A percentile compares a stretch with the other conserved stretches of the same genome.
phyloP scores from a whole-genome alignment of 2,329 filamentous ascomycete species.

The Didymella lethalis region DNA sequence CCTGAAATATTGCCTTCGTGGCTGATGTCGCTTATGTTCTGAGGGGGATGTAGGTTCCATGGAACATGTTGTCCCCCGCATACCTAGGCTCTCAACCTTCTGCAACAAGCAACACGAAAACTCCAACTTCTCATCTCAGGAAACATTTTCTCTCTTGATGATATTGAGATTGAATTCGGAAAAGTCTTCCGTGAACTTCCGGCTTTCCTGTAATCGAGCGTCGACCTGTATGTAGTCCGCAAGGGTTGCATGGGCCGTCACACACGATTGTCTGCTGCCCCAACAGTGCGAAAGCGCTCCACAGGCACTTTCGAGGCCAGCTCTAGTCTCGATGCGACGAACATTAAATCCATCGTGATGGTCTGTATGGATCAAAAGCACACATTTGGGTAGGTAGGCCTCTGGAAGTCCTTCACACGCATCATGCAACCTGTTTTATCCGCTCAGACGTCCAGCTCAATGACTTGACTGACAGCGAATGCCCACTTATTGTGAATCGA shows the following conservation, averaged over 20 bases:
- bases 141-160: too few relatives aligned
- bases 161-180: neutral
- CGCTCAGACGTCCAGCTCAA: slow-evolving; percentile 23
- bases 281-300: slow-evolving; percentile 12
- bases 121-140: too few relatives aligned
- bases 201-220: neutral
- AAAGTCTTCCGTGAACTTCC: slow-evolving; percentile 2
- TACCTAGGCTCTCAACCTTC: neutral
- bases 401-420: slow-evolving; percentile 13
- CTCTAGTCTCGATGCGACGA: slow-evolving; percentile 11
- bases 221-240: neutral
- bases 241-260: neutral
- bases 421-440: slow-evolving; percentile 18
- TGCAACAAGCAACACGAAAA: too few relatives aligned
- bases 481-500: slow-evolving; percentile 20
- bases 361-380: slow-evolving; percentile 13
- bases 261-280: neutral
- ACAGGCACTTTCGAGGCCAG: slow-evolving; percentile 2
- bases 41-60: too few relatives aligned
- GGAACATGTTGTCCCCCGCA: neutral
- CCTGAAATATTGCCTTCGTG: too few relatives aligned
- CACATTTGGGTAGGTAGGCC: slow-evolving; percentile 24
- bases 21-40: too few relatives aligned
- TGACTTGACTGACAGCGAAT: slow-evolving; percentile 20
- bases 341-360: neutral